Evolutionary conservation across 2,329 filamentous ascomycete species (phyloP), one percentile per base, ranked within the genome.

Genomic region (Orbilia quercus): DNA sequence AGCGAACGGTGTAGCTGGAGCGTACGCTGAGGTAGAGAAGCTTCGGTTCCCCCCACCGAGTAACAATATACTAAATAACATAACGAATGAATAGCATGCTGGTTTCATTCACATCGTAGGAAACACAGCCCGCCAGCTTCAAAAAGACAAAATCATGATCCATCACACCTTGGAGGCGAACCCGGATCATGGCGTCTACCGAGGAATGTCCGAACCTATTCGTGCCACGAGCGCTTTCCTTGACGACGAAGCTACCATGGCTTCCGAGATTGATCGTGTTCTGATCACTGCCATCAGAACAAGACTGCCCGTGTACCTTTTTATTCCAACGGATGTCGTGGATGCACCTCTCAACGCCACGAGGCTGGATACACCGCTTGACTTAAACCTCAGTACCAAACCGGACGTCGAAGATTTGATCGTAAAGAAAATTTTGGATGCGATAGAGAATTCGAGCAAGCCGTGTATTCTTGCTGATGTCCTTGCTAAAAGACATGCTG

Each of bases 81-180:
- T 63, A n/a, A n/a, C n/a, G n/a, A n/a, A n/a, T n/a, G n/a, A n/a
- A 45, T 59, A 74, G 70, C 81, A 82, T 28, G 84, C 84, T 0
- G 82, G 85, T 0, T 83, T 88, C 18, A 82, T 88, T 9, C 86
- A 88, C 75, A 84, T 88, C 44, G 85, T 87, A 20, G 86, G 86
- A 1, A 84, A 83, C 0, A 84, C 85, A 7, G 79, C 80, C 1
- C 80, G 82, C 1, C 73, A 77, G 7, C 80, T 81, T 1, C 84
- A 86, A 72, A 80, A 82, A 7, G 77, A 79, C 1, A 80, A 83
- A 2, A 77, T 80, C 9, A 73, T 82, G 53, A 79, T 87, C 20
- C 85, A 87, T 63, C 85, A 87, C 69, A 85, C 85, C 0, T 82
- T 87, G 74, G 82, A 83, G n/a, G 85, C 70, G 28, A 78, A 79